Conservation (phyloP, 202 grass and related monocot species). For the Bolboschoenoplectus hybrid region DNA sequence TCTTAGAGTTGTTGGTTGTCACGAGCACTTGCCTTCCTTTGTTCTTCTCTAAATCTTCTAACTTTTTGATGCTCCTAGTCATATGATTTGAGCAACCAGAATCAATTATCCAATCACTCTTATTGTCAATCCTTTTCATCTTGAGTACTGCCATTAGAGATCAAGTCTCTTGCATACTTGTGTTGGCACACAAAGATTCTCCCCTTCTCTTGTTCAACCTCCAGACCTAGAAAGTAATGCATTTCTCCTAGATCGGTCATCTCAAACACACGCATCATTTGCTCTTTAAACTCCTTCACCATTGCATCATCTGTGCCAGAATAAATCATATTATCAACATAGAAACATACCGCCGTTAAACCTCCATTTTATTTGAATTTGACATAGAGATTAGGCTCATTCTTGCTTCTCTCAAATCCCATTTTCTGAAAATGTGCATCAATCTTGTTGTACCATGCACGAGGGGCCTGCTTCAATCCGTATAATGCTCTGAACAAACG, state of each 20-base stretch:
- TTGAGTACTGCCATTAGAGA: neutral
- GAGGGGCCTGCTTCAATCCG: too few relatives aligned
- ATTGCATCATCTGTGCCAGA: too few relatives aligned
- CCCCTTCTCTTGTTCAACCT: conserved; percentile 5
- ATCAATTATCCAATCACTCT: neutral
- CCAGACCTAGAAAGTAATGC: conserved; percentile 39
- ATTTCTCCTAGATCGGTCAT: neutral
- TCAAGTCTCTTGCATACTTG: conserved; percentile 24
- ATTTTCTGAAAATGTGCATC: conserved; percentile 37
- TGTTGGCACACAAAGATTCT: conserved; percentile 34
- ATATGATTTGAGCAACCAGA: conserved; percentile 35
- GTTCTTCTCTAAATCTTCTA: neutral
- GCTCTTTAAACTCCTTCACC: too few relatives aligned
- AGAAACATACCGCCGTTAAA: too few relatives aligned
- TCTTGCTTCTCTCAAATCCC: neutral
- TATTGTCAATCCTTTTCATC: neutral
- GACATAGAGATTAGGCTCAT: too few relatives aligned
- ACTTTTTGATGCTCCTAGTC: neutral
- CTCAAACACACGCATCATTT: too few relatives aligned
- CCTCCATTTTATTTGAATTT: too few relatives aligned
- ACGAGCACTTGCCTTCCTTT: too few relatives aligned
- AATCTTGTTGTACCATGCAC: neutral
- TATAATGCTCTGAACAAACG: too few relatives aligned
- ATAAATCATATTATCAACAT: too few relatives aligned
- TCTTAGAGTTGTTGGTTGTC: too few relatives aligned